Base-by-base conservation (phyloP, 2,329 filamentous ascomycete genomes). In the Colletotrichum tanaceti region DNA sequence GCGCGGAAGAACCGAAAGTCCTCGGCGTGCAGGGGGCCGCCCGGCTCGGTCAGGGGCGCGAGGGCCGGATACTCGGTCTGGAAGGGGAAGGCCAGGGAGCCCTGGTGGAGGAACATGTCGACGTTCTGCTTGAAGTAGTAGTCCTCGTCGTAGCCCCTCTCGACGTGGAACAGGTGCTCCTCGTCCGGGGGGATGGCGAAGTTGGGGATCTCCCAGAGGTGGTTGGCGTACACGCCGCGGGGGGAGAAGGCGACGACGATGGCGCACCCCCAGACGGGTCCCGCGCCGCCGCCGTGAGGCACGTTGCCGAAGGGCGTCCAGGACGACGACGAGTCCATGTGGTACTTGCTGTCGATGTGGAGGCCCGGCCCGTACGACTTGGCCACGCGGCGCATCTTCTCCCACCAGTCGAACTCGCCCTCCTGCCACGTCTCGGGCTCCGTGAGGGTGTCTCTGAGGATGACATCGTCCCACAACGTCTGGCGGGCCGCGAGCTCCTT, bases 181-280 rank as follows among this genome's bases (percentile, higher is more conserved):
- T 63, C 53, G 1, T 43, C 41, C 10, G 7, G 14, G 5, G 53
- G 50, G 14, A 61, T 67, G 9, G 4, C 2, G 52, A 73, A 70
- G 58, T 54, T 63, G 16, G 71, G 71, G 5, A 64, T 39, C 38
- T 73, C 65, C 71, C 71, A 73, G 24, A 73, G 3, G 20, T 72
- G 71, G 13, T 55, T 69, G 10, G 65, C 53, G 53, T 65, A 73
- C 11, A 72, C 61, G 13, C 70, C 71, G 5, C 46, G n/a, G 22
- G 62, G 58, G 14, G 62, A 65, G 22, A 62, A 59, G 14, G 59
- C 60, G 3, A 70, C 39, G 52, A 73, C 46, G 14, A 69, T 64
- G 13, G 52, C 53, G 38, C 71, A 72, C 16, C 71, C 71, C 68
- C 68, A 72, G 13, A 73, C 61, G 7, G 71, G 70, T 0, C 60